Percentiles rank a stretch among this genome's conserved stretches.
These are phyloP conservation scores for Phaeoacremonium minimum DNA, from an alignment of 2,329 filamentous ascomycete genomes.

Conservation along the genomic window DNA sequence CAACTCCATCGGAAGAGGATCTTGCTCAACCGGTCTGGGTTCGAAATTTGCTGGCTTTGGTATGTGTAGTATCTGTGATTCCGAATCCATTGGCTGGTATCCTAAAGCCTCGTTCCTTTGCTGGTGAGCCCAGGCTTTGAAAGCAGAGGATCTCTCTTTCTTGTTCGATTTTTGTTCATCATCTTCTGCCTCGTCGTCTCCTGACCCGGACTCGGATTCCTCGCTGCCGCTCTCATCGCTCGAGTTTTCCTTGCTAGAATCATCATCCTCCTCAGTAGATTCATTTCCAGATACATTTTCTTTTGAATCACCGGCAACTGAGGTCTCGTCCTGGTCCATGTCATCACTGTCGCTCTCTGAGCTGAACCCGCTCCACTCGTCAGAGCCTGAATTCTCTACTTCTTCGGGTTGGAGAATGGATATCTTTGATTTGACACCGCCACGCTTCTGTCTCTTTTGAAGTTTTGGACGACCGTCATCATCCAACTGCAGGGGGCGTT, in stretches of 20 bases:
- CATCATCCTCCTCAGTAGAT: conserved; percentile 17
- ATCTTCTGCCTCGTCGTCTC: conserved; percentile 20
- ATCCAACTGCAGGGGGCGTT: conserved; percentile 78
- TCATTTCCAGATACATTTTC: conserved; percentile 12
- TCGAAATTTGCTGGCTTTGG: conserved; percentile 59
- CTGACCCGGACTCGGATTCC: conserved; percentile 18
- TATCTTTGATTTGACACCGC: conserved; percentile 53
- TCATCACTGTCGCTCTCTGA: conserved; percentile 23
- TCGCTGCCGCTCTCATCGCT: conserved; percentile 26
- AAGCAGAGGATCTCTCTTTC: conserved; percentile 56
- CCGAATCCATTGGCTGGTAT: conserved; percentile 42
- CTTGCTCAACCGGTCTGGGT: conserved; percentile 64
- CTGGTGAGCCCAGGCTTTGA: conserved; percentile 89
- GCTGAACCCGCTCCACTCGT: conserved; percentile 61
- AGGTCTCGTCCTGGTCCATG: conserved; percentile 18
- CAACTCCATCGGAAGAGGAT: conserved; percentile 65
- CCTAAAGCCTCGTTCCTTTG: conserved; percentile 83
- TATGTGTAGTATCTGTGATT: conserved; percentile 40
- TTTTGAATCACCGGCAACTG: background rate
- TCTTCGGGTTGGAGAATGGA: conserved; percentile 38
- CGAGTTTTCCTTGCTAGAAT: conserved; percentile 11
- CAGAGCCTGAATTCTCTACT: conserved; percentile 32
- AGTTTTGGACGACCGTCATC: conserved; percentile 77
- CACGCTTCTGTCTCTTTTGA: conserved; percentile 73
- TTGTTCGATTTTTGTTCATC: conserved; percentile 22